Percentiles rank a stretch among this genome's conserved stretches.
Conservation (phyloP, 2,329 filamentous ascomycete genomes). For the Arthroderma uncinatum region DNA sequence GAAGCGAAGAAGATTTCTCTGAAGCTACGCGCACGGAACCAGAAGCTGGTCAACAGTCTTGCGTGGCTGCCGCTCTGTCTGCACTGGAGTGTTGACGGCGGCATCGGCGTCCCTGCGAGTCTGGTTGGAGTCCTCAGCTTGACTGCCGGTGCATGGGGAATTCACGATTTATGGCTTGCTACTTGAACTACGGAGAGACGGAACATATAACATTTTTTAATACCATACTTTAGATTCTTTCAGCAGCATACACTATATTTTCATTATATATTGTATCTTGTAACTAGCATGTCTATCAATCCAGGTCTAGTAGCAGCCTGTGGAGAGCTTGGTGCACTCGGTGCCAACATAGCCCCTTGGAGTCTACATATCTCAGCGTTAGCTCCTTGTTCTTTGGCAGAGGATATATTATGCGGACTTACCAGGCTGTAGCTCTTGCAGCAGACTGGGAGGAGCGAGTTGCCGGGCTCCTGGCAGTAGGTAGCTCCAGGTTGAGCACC, state of each 20-base stretch:
- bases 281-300: background rate
- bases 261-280: too few relatives aligned
- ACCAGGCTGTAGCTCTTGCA: background rate
- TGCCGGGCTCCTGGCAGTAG: conserved; percentile 2
- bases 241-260: too few relatives aligned
- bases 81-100: conserved; percentile 67
- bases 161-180: conserved; percentile 37
- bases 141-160: conserved; percentile 36
- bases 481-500: background rate
- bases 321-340: background rate
- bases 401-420: background rate
- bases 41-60: conserved; percentile 53
- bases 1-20: conserved; percentile 18
- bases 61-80: conserved; percentile 73
- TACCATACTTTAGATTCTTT: too few relatives aligned
- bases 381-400: background rate
- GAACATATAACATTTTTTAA: too few relatives aligned
- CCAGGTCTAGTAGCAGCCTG: too few relatives aligned
- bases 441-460: background rate
- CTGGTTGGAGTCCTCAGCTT: conserved; percentile 49
- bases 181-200: conserved; percentile 20
- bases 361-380: background rate
- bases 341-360: background rate
- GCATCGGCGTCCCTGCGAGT: conserved; percentile 47
- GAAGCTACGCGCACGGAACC: conserved; percentile 48